Conservation (phyloP, 176 grass and related monocot species). For the Bromus sterilis region DNA sequence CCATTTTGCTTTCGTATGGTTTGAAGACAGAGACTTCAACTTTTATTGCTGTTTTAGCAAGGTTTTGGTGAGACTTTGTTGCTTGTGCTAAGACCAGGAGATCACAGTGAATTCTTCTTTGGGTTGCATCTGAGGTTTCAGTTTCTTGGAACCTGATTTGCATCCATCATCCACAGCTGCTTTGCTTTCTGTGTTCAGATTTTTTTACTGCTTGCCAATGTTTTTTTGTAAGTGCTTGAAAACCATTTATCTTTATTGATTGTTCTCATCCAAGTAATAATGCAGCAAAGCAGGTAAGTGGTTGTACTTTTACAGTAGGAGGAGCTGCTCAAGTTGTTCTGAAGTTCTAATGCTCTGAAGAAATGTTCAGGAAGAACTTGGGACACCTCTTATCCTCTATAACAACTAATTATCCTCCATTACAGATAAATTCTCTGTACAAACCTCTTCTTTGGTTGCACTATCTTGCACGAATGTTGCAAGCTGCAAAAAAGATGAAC, state of each 20-base stretch:
- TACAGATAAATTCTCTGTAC: neutral
- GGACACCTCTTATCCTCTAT: too few species aligned
- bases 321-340: neutral
- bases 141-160: too few species aligned
- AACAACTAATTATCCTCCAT: neutral
- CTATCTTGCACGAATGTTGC: neutral
- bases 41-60: neutral
- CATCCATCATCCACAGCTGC: neutral
- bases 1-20: too few species aligned
- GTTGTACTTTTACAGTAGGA: neutral
- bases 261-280: neutral
- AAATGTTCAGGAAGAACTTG: neutral
- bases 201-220: neutral
- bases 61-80: neutral
- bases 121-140: neutral
- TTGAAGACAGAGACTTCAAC: neutral
- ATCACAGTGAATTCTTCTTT: neutral
- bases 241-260: neutral
- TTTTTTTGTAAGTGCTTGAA: neutral
- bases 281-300: neutral
- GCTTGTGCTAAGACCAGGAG: neutral
- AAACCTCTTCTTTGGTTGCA: neutral
- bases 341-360: neutral
- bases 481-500: neutral
- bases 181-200: neutral